Evolutionary conservation across 768 basidiomycete genomes (phyloP).

Genomic region (Pleurotus sapidus): DNA sequence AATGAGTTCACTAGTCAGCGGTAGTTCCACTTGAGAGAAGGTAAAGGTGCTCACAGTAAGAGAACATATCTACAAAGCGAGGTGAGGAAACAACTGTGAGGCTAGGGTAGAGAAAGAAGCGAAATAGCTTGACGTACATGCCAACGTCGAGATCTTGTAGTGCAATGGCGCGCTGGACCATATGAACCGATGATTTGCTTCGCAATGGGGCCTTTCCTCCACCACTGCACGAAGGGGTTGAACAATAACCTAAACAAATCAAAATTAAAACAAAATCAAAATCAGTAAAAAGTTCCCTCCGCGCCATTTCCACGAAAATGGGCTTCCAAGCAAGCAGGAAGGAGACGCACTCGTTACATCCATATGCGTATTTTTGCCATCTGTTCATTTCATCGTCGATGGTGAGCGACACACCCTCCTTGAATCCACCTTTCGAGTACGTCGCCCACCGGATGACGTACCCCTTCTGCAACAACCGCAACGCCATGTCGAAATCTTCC

Average conservation of each 20-base stretch:
- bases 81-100: too few species aligned
- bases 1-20: not conserved
- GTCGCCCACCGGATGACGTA: conserved; percentile 82
- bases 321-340: too few species aligned
- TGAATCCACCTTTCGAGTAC: conserved; percentile 81
- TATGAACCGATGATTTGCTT: conserved; percentile 69
- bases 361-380: conserved; percentile 80
- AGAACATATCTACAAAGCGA: conserved; percentile 44
- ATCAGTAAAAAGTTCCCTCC: too few species aligned
- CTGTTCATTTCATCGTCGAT: conserved; percentile 87
- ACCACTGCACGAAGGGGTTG: conserved; percentile 79
- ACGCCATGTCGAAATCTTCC: conserved; percentile 82
- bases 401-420: conserved; percentile 88
- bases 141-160: conserved; percentile 79
- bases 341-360: conserved; percentile 15
- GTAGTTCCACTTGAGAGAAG: not conserved
- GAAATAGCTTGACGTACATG: conserved; percentile 40
- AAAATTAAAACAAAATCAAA: too few species aligned
- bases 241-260: conserved; percentile 60
- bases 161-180: conserved; percentile 77
- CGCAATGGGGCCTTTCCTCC: conserved; percentile 73
- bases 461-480: conserved; percentile 57
- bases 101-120: not conserved
- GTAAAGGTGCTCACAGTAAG: too few species aligned
- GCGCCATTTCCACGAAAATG: too few species aligned